Percentiles rank a stretch among this genome's conserved stretches.
phyloP scores from a whole-genome alignment of 2,329 filamentous ascomycete species.

The Didymosphaeria variabile region DNA sequence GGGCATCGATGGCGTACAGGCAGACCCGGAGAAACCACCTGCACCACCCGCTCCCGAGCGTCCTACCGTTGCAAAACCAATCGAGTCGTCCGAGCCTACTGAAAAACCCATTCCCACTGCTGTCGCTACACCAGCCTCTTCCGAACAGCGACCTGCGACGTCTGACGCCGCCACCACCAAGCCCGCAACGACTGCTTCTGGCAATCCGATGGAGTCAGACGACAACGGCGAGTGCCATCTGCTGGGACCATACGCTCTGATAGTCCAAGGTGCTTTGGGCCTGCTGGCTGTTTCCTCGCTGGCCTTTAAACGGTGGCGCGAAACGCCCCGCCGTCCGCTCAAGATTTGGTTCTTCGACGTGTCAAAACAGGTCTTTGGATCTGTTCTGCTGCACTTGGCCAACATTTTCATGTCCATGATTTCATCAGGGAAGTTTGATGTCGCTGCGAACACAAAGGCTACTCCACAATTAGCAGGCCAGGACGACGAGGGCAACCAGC shows the following conservation, averaged over 20 bases:
- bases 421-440: slow-evolving; percentile 82
- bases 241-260: slow-evolving; percentile 86
- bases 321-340: slow-evolving; percentile 87
- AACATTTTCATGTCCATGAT: slow-evolving; percentile 98
- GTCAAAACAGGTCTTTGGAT: slow-evolving; percentile 96
- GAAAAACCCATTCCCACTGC: slow-evolving; percentile 18
- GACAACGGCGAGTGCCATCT: slow-evolving; percentile 82
- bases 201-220: slow-evolving; percentile 51
- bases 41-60: slow-evolving; percentile 21
- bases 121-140: slow-evolving; percentile 22
- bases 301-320: slow-evolving; percentile 92
- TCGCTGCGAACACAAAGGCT: slow-evolving; percentile 59
- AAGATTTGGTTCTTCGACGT: slow-evolving; percentile 99
- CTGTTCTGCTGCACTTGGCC: slow-evolving; percentile 86
- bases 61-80: slow-evolving; percentile 24
- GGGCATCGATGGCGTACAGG: slow-evolving; percentile 70
- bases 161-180: slow-evolving; percentile 20
- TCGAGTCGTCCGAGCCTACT: slow-evolving; percentile 17
- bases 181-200: slow-evolving; percentile 26
- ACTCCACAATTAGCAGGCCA: slow-evolving; percentile 33
- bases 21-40: slow-evolving; percentile 22
- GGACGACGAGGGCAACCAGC: slow-evolving; percentile 58
- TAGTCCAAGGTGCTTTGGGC: slow-evolving; percentile 89
- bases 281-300: slow-evolving; percentile 82
- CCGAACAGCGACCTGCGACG: slow-evolving; percentile 22